Base-by-base conservation (phyloP, 352 stramenopile genomes). In the Aphanomyces cochlioides region DNA sequence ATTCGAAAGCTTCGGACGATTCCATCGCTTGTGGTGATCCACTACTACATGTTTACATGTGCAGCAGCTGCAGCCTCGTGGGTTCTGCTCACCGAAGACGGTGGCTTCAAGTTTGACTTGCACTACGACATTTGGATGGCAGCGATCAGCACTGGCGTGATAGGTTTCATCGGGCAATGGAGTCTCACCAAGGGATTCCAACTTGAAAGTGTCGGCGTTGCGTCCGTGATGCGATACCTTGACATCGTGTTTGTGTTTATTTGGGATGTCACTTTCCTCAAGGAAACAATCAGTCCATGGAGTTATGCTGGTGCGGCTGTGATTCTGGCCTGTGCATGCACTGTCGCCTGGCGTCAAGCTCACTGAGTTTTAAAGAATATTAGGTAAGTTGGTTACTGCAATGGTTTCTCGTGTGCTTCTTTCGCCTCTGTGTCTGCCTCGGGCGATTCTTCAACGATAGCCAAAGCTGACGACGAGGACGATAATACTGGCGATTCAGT, bases 241-340 rank as follows among this genome's bases (percentile, higher is more conserved):
- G 86, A 92, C 61, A 84, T 94, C 7, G 84, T 92, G n/a, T 92
- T 78, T 69, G 82, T 91, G 7, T 94, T 94, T 69, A 77, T 94
- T 54, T 92, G 84, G 81, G 84, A 93, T 70, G 76, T 77, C n/a
- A 34, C 88, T 47, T 60, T 91, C n/a, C 75, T 92, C 0, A 67
- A 76, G 6, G 84, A 92, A 69, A 64, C 75, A 8, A 89, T 93
- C 61, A 90, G 86, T 73, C n/a, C 54, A 38, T 85, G 79, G 80
- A 85, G 79, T 63, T 69, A 81, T 2, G 50, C 73, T 12, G 81
- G 83, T 5, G 78, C 77, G 13, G 67, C 69, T 3, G 65, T 76
- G 21, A 83, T 82, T 68, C 87, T 81, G 72, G 59, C 76, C 0
- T 89, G 76, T 17, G 83, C 85, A 19, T 81, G 76, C 28, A 72